A percentile compares a stretch with the other conserved stretches of the same genome.
phyloP scores from a whole-genome alignment of 495 filamentous ascomycete species.

The Neurospora africana region DNA sequence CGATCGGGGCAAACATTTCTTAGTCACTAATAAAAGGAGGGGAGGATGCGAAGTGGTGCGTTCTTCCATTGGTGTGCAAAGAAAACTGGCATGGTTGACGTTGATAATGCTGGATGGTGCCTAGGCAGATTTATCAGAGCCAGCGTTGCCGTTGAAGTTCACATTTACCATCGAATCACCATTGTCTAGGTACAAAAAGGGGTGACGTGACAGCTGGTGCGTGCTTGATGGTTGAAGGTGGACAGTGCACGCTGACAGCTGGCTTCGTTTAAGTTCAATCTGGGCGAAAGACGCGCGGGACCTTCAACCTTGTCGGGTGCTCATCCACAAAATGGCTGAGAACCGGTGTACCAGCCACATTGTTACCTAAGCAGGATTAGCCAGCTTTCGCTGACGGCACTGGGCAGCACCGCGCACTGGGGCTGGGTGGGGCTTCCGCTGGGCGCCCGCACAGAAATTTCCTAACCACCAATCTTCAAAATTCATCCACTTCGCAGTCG shows the following conservation, averaged over 20 bases:
- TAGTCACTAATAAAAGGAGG: neutral
- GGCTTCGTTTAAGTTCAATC: neutral
- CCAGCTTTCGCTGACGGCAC: slow-evolving; percentile 1
- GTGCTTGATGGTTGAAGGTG: neutral
- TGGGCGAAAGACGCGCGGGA: neutral
- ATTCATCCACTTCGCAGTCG: slow-evolving; percentile 34
- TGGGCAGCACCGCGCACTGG: neutral
- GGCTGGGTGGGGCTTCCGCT: slow-evolving; percentile 20
- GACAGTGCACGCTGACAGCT: neutral
- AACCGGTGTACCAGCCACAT: slow-evolving; percentile 4
- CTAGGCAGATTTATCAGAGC: neutral
- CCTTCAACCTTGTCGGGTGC: neutral
- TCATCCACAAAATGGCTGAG: neutral
- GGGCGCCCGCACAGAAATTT: slow-evolving; percentile 33
- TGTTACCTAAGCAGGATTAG: slow-evolving; percentile 6
- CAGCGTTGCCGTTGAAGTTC: neutral
- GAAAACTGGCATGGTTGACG: neutral
- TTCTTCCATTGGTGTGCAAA: neutral
- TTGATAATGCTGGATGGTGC: neutral
- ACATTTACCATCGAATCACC: neutral
- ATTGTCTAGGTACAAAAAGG: neutral
- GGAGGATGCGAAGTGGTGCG: neutral
- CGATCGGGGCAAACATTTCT: neutral
- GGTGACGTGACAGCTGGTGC: neutral
- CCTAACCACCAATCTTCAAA: slow-evolving; percentile 24